Conservation (phyloP, 2,329 filamentous ascomycete species). For the Didymellaceae sp. region DNA sequence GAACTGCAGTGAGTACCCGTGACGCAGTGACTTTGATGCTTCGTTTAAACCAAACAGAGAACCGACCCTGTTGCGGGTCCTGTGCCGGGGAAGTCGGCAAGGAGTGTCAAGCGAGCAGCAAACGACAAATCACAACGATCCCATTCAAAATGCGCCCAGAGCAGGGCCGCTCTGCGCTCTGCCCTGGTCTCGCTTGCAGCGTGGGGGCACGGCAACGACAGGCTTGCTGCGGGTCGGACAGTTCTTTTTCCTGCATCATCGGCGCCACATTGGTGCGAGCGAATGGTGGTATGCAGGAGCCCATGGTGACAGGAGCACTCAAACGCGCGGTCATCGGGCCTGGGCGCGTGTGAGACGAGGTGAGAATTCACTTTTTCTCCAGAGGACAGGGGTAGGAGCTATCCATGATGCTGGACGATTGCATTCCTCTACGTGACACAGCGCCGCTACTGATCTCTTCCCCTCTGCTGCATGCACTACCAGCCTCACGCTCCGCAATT, state of each 20-base stretch:
- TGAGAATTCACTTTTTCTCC: slow-evolving; percentile 33
- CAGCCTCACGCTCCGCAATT: slow-evolving; percentile 35
- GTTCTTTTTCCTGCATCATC: slow-evolving; percentile 40
- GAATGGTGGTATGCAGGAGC: slow-evolving; percentile 41
- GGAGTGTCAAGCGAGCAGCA: slow-evolving; percentile 32
- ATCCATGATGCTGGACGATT: slow-evolving; percentile 26
- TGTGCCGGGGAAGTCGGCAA: slow-evolving; percentile 43
- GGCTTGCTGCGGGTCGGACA: slow-evolving; percentile 33
- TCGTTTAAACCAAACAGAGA: slow-evolving; percentile 8
- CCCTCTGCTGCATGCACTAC: slow-evolving; percentile 31
- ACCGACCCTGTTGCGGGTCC: slow-evolving; percentile 1
- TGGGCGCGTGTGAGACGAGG: slow-evolving; percentile 29
- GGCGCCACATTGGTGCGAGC: slow-evolving; percentile 33
- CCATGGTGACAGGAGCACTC: slow-evolving; percentile 36
- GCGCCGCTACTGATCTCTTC: slow-evolving; percentile 21
- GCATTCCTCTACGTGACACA: slow-evolving; percentile 35
- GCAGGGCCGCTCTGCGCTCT: slow-evolving; percentile 12
- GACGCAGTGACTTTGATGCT: slow-evolving; percentile 30
- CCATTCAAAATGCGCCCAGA: slow-evolving; percentile 11
- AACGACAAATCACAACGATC: slow-evolving; percentile 21
- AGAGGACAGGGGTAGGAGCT: slow-evolving; percentile 24
- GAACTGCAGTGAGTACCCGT: slow-evolving; percentile 23
- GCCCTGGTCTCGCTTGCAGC: slow-evolving; percentile 36
- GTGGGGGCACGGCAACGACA: slow-evolving; percentile 32
- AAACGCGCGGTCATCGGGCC: slow-evolving; percentile 30